Evolutionary conservation across 441 rosid species (phyloP), one percentile per base, ranked within the genome.

Genomic region (Croton laevigatus): DNA sequence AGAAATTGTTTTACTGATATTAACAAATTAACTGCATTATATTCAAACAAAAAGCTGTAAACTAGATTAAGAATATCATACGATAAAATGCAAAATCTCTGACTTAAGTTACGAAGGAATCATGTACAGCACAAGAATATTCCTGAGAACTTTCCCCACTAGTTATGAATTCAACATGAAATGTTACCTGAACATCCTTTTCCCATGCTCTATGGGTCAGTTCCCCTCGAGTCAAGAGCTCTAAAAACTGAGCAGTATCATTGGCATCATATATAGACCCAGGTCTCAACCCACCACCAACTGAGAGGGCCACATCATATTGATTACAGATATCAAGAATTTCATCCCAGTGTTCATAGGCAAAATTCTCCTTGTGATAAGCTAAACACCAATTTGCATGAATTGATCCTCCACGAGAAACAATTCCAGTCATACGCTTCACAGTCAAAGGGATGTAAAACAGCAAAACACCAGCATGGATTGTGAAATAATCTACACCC

Each of bases 271-370:
- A 91, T 38, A 95, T 91, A 2, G 99, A 93, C 3, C 99, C 99
- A 68, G 98, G 98, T 77, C 98, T 88, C 66, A 95, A 70, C 55
- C 98, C 98, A 81, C 93, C 98, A 9, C 99, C 97, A n/a, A 95
- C 93, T 0, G 99, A 95, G 68, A 95, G 84, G 3, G 97, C 93
- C 69, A 93, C 93, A 73, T 95, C 97, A 78, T 91, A 95, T 73
- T 95, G 96, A 82, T 91, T 91, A 71, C 99, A 91, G 19, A 95
- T 95, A 62, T 92, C 96, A 46, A 95, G 89, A 61, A 95, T 93
- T 54, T 91, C 98, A 85, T 92, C 98, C 99, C 99, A 95, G 65
- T 93, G 98, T 78, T 91, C 97, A 64, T 95, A 93, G 22, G 99
- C 97, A 79, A 95, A 95, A 77, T 95, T 93, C 82, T 93, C 99